These are phyloP conservation scores for Aspergillus aculeatus DNA, from an alignment of 2,329 filamentous ascomycete genomes.

Conservation along the genomic window DNA sequence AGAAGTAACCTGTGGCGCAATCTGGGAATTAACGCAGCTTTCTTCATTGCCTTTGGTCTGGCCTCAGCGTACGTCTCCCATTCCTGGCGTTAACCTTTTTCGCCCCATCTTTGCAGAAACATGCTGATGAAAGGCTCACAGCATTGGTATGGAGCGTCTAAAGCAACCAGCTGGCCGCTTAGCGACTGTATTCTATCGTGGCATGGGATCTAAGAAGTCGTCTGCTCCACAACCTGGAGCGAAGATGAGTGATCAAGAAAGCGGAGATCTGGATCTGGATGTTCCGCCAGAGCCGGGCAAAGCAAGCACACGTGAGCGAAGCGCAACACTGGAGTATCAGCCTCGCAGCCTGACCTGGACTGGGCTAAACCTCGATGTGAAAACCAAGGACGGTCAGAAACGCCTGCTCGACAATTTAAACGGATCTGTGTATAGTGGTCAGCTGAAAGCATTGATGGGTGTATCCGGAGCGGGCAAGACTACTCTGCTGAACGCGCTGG, in stretches of 20 bases:
- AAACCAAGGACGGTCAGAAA: no score
- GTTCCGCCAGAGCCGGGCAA: constrained; percentile 3
- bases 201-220: not conserved
- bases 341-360: no score
- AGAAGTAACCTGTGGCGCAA: constrained; percentile 4
- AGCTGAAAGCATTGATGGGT: constrained; percentile 48
- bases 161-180: not conserved
- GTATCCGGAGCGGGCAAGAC: constrained; percentile 66
- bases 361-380: no score
- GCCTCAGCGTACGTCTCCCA: not conserved
- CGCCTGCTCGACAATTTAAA: constrained; percentile 40
- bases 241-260: no score
- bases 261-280: no score
- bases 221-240: no score
- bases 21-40: constrained; percentile 4
- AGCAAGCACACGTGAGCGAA: no score
- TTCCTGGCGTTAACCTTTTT: not conserved
- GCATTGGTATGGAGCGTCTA: constrained; percentile 9
- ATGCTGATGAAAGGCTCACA: not conserved
- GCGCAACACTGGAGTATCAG: no score
- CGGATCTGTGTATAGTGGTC: constrained; percentile 45
- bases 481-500: constrained; percentile 10
- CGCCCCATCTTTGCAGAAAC: not conserved
- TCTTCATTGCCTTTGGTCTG: constrained; percentile 5
- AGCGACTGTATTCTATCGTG: constrained; percentile 6